Evolutionary conservation across 805 yeast genomes (phyloP).

Genomic region (Komagataella pastoris): DNA sequence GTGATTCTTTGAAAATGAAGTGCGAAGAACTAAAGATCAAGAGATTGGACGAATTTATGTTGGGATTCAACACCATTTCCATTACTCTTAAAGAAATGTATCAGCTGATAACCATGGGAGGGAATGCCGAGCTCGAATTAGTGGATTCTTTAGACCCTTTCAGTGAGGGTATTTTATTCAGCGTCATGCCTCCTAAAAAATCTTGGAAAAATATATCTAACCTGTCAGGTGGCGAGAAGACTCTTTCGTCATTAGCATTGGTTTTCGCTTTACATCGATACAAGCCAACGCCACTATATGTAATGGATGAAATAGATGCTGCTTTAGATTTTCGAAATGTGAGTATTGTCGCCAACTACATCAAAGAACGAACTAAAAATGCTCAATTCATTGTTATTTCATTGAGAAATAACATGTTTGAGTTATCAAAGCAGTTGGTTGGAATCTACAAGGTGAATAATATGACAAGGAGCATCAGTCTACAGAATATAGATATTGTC

Average conservation of each 20-base stretch:
- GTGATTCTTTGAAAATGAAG: slow-evolving; percentile 49
- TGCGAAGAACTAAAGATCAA: slow-evolving; percentile 61
- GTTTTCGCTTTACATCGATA: slow-evolving; percentile 94
- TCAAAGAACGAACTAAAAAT: slow-evolving; percentile 87
- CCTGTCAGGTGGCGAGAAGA: slow-evolving; percentile 95
- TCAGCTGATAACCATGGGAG: slow-evolving; percentile 98
- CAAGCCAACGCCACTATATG: slow-evolving; percentile 94
- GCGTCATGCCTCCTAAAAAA: slow-evolving; percentile 99
- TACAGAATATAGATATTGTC: slow-evolving; percentile 45
- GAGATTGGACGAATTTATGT: slow-evolving; percentile 82
- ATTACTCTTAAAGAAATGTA: slow-evolving; percentile 90
- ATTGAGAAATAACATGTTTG: slow-evolving; percentile 94
- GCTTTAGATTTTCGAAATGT: slow-evolving; percentile 96
- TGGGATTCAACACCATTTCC: slow-evolving; percentile 80
- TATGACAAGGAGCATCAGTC: slow-evolving; percentile 75
- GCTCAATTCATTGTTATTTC: slow-evolving; percentile 96
- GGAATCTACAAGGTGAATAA: slow-evolving; percentile 92
- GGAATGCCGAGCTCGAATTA: slow-evolving; percentile 92
- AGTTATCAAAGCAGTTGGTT: slow-evolving; percentile 83
- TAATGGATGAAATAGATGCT: slow-evolving; percentile 99
- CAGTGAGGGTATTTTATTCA: slow-evolving; percentile 88
- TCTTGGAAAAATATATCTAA: slow-evolving; percentile 95
- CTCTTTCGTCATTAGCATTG: slow-evolving; percentile 84
- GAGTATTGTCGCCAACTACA: slow-evolving; percentile 93
- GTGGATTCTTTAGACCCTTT: slow-evolving; percentile 97